phyloP scores from a whole-genome alignment of 129 eudicot species.

The Ambrosia artemisiifolia region DNA sequence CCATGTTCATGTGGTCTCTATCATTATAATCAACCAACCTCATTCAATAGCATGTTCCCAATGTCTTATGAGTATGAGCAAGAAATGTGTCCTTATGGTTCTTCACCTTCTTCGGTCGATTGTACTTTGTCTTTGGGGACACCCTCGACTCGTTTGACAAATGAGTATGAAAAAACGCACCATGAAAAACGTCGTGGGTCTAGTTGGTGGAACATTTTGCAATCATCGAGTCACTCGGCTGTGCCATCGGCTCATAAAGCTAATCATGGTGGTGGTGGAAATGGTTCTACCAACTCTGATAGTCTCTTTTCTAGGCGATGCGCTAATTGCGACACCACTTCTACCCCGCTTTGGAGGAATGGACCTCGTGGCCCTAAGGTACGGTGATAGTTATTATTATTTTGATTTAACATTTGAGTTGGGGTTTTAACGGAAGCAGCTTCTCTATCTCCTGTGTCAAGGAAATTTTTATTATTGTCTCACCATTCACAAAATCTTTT shows the following conservation, averaged over 20 bases:
- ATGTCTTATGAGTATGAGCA: constrained; percentile 41
- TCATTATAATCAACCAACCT: constrained; percentile 23
- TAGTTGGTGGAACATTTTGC: constrained; percentile 76
- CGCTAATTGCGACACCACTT: constrained; percentile 96
- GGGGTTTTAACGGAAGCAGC: no score
- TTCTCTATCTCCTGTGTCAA: no score
- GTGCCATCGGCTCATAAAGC: constrained; percentile 30
- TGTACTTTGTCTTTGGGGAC: constrained; percentile 91
- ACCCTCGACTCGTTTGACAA: constrained; percentile 59
- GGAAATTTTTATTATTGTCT: no score
- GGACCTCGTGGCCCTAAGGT: constrained; percentile 99
- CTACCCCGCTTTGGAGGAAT: constrained; percentile 98
- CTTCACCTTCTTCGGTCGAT: constrained; percentile 60
- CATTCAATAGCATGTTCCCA: constrained; percentile 40
- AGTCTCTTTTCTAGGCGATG: constrained; percentile 79
- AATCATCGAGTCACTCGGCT: constrained; percentile 33
- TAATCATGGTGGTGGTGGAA: constrained; percentile 25
- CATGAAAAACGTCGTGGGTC: constrained; percentile 42
- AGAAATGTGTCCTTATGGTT: constrained; percentile 28
- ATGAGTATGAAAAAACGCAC: constrained; percentile 15
- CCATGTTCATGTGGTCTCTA: constrained; percentile 51
- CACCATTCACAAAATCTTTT: no score
- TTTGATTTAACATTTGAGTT: no score
- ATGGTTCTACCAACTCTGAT: constrained; percentile 36
- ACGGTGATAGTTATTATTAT: background rate